These are phyloP conservation scores for Termitomyces bulborhizus DNA, from an alignment of 768 basidiomycete species.

Conservation along the genomic window DNA sequence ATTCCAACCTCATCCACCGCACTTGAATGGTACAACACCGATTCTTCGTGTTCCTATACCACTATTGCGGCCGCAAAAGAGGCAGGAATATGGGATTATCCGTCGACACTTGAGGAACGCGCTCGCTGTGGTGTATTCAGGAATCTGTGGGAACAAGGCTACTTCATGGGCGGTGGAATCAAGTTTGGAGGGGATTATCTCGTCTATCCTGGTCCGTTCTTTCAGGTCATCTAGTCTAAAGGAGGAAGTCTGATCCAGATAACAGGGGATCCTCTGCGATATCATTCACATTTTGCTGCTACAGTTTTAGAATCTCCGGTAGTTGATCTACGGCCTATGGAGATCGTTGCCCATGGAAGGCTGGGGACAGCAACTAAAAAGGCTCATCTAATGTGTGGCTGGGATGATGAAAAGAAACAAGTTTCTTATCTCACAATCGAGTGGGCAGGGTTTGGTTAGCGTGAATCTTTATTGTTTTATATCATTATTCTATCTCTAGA, in stretches of 20 bases:
- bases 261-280: conserved; percentile 87
- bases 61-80: conserved; percentile 55
- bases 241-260: background rate
- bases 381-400: conserved; percentile 84
- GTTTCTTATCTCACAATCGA: conserved; percentile 79
- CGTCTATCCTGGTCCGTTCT: conserved; percentile 81
- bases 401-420: conserved; percentile 64
- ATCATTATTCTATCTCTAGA: background rate
- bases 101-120: conserved; percentile 53
- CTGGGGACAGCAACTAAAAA: conserved; percentile 98
- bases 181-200: conserved; percentile 96
- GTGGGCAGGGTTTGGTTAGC: conserved; percentile 84
- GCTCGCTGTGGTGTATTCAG: conserved; percentile 78
- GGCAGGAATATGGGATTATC: conserved; percentile 76
- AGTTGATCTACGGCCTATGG: conserved; percentile 72
- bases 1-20: conserved; percentile 60
- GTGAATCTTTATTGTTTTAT: conserved; percentile 3
- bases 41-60: conserved; percentile 32
- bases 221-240: background rate
- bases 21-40: conserved; percentile 63
- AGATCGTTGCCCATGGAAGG: conserved; percentile 92
- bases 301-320: conserved; percentile 66
- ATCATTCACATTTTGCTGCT: conserved; percentile 94
- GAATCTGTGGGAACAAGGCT: conserved; percentile 76
- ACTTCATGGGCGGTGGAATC: conserved; percentile 85